Base-by-base conservation (phyloP, 345 rosid genomes). In the Populus alba region DNA sequence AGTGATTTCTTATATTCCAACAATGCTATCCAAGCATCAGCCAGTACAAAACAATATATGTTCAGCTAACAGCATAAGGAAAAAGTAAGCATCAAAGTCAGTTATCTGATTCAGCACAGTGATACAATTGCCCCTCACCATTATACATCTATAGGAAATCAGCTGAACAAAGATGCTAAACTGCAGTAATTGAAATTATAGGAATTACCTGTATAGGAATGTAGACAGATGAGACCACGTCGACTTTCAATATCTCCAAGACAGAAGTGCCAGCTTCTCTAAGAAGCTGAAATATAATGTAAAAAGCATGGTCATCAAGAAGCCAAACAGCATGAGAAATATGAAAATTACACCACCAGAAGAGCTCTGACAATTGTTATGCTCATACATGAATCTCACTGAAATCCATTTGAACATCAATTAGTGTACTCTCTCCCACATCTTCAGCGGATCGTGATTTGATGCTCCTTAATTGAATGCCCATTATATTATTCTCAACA, bases 361-460 rank as follows among this genome's bases (percentile, higher is more conserved):
- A 77, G 59, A 81, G 71, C 82, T 82, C 78, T 67, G 63, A 78
- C 57, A 83, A 79, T 43, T 73, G 61, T 39, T 51, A 70, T 49
- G 73, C 63, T 57, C 81, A 76, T 96, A 96, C 99, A 90, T 96
- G 95, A 85, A 96, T 92, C 89, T 94, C 99, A 83, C 94, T 90
- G 76, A 92, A 87, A 82, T 96, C 99, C 88, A 94, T 67, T 80
- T 91, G 97, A 83, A 94, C 78, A 80, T 96, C 99, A 79, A 96
- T 89, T 72, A 98, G 97, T 70, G 94, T 90, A 77, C 92, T 89
- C 86, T 94, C 98, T 80, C 97, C 99, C 65, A 87, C 86, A 87
- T 96, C 99, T 89, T 96, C 99, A 72, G 63, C 79, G 66, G 89
- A 88, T 70, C 82, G 85, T 72, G 98, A 89, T 86, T 94, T 94